These are phyloP conservation scores for Castanea crenata DNA, from an alignment of 306 rosid genomes.

Conservation along the genomic window DNA sequence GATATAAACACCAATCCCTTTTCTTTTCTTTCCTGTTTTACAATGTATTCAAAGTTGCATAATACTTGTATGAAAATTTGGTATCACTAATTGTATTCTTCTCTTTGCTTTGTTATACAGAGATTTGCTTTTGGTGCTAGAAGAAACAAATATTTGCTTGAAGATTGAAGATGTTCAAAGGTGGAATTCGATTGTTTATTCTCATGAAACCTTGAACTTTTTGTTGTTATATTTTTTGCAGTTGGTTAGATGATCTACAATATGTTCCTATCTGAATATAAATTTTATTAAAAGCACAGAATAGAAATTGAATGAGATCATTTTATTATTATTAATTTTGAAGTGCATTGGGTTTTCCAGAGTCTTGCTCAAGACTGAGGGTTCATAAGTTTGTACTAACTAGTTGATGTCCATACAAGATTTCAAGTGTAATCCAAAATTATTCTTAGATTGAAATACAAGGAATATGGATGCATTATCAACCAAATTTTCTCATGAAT, in stretches of 20 bases:
- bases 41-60: slow-evolving; percentile 1
- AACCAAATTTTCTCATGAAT: too few species aligned
- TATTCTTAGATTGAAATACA: too few species aligned
- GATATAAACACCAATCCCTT: not conserved
- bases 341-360: not conserved
- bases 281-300: not conserved
- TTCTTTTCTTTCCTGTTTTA: not conserved
- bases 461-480: too few species aligned
- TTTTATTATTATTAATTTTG: not conserved
- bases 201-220: not conserved
- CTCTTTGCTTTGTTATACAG: slow-evolving; percentile 41
- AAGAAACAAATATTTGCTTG: slow-evolving; percentile 74
- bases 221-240: not conserved
- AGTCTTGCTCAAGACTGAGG: not conserved
- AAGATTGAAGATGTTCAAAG: slow-evolving; percentile 46
- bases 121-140: slow-evolving; percentile 95
- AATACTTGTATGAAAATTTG: not conserved
- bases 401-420: too few species aligned
- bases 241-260: not conserved
- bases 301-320: not conserved
- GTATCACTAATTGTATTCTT: not conserved
- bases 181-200: not conserved
- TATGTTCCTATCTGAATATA: not conserved
- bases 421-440: too few species aligned
- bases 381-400: too few species aligned